Evolutionary conservation across 2,329 filamentous ascomycete species (phyloP), one percentile per base, ranked within the genome.

Genomic region (Penicillium sp.): DNA sequence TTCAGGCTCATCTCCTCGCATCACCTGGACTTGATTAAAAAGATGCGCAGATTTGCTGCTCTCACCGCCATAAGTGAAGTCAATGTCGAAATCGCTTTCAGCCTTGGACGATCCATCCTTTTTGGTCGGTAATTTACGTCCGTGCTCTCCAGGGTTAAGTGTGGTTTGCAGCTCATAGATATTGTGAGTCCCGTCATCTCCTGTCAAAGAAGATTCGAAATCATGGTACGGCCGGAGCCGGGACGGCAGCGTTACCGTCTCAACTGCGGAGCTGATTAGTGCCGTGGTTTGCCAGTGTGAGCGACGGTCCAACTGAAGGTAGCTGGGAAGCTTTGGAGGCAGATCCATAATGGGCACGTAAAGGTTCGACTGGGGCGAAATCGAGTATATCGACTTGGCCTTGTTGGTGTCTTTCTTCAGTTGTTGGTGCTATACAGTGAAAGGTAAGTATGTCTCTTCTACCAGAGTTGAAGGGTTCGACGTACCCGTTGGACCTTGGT

Each of bases 201-300:
- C 70, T 27, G 79, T 80, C 27, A 96, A 73, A 3, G 71, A 69
- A 6, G 70, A 55, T 48, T 72, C 71, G 31, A 72, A 68, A 53
- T 71, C 67, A 44, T 66, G 62, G 46, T 71, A 67, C 2, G 63
- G 65, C 22, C 71, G 66, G 44, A 74, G 62, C 22, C 92, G 82
- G 1, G 89, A 86, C 6, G 89, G 88, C 13, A 97, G 73, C 1
- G 87, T 89, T 30, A 87, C 82, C 22, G 84, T 90, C 69, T 97
- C 94, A 11, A 96, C 68, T 1, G 88, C 89, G 0, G 88, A 79
- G 13, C 85, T 83, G 55, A 95, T 80, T 13, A 96, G 73, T 2
- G 88, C 92, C 11, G 90, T 87, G 3, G 83, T 82, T 62, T 95
- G 85, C 94, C 94, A 99, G 50, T 79, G 75, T 0, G 89, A 94